Evolutionary conservation across 1,284 basidiomycete genomes (phyloP), one percentile per base, ranked within the genome.

Genomic region (Chondrostereum purpureum): DNA sequence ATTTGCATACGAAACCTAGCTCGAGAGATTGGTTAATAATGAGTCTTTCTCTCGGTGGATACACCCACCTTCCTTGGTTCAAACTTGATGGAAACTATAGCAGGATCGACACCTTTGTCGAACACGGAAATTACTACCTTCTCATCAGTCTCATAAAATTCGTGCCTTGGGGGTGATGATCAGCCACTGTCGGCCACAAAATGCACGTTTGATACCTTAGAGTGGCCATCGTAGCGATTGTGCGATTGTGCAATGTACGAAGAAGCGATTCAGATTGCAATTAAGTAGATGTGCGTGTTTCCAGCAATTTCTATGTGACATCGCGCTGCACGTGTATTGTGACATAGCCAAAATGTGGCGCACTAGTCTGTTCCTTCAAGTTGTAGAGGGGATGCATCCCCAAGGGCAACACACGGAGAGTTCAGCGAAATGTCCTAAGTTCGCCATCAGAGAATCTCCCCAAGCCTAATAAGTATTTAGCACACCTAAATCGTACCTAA

Each of bases 111-210:
- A 50, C 80, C 81, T 56, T 82, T 80, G 65, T 92, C 80, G 58
- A 92, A 92, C 54, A 93, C 67, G 43, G 85, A 83, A 55, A 92
- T 60, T 10, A 73, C 88, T 47, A 92, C 60, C 50, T 66, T 73
- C 45, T 87, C 80, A 50, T 90, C 84, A 2, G 82, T 85, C 65
- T 93, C 90, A 64, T 92, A 93, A 64, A 87, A 93, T 62, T 92
- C 89, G 67, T 92, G 80, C 62, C 90, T 92, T 39, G 16, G 8
- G 21, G 27, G 44, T 11, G 37, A 45, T 3, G 31, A 19, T 37
- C 3, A 36, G 33, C 23, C 13, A 39, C 14, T 21, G 12, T n/a
- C n/a, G 24, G 39, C n/a, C n/a, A n/a, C 18, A 19, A 14, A 2
- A 18, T 10, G 4, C 19, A 35, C 33, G 21, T 16, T 4, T 12